phyloP scores from a whole-genome alignment of 148 eudicot species.

The Suaeda aralocaspica region DNA sequence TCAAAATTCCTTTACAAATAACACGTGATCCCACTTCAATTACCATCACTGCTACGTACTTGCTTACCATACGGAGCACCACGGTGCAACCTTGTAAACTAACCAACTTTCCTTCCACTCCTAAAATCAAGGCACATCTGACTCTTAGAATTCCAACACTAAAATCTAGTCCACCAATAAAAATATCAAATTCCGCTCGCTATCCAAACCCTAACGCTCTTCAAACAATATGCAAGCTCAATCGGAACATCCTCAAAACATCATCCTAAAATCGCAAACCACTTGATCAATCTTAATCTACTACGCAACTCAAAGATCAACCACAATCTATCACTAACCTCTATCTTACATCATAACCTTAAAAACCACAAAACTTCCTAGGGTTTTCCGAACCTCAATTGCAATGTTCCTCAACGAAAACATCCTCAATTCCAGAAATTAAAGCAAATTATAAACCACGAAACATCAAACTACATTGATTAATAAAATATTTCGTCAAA shows the following conservation, averaged over 20 bases:
- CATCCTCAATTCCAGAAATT: slow-evolving; percentile 2
- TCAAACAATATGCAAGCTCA: background rate
- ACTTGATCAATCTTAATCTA: background rate
- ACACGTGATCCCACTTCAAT: background rate
- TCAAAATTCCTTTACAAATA: background rate
- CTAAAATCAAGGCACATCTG: background rate
- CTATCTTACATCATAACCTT: background rate
- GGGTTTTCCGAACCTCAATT: background rate
- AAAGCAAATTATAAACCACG: background rate
- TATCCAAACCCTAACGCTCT: background rate
- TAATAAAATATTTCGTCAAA: background rate
- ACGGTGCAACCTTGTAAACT: background rate
- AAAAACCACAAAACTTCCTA: background rate
- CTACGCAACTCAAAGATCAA: background rate
- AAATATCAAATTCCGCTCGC: background rate
- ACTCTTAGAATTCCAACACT: background rate
- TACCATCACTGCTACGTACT: background rate
- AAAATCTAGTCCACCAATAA: background rate
- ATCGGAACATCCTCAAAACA: background rate
- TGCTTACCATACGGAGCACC: background rate
- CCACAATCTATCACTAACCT: background rate
- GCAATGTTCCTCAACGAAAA: background rate
- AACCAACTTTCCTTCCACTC: too few relatives aligned
- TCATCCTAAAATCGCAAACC: background rate
- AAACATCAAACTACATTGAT: background rate